Percentiles rank a stretch among this genome's conserved stretches.
These are phyloP conservation scores for Pseudogymnoascus sp. DNA, from an alignment of 2,329 filamentous ascomycete genomes.

Conservation along the genomic window DNA sequence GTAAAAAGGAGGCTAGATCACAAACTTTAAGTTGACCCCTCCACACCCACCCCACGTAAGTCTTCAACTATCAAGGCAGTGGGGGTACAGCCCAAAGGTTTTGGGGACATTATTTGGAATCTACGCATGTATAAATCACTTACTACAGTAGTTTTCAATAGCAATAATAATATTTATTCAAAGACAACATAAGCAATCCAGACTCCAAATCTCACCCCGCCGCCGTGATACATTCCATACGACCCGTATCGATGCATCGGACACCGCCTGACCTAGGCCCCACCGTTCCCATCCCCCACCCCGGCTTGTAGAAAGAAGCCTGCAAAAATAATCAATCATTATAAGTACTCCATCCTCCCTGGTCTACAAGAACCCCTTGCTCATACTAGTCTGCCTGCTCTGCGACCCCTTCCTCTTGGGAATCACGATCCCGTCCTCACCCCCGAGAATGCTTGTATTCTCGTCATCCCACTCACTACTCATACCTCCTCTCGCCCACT, in stretches of 20 bases:
- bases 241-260: not conserved
- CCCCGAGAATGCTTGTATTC: slow-evolving; percentile 13
- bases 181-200: not conserved
- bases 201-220: not conserved
- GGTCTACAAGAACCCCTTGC: slow-evolving; percentile 63
- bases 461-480: slow-evolving; percentile 29
- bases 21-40: not conserved
- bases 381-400: slow-evolving; percentile 56
- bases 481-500: slow-evolving; percentile 22
- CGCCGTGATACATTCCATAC: not conserved
- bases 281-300: not conserved
- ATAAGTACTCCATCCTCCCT: not conserved
- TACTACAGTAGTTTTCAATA: not conserved
- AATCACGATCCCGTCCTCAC: slow-evolving; percentile 37
- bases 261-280: not conserved
- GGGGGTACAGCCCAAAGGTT: not conserved
- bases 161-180: slow-evolving; percentile 5
- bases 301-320: not conserved
- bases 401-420: slow-evolving; percentile 59
- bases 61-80: not conserved
- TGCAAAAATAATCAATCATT: slow-evolving; percentile 5
- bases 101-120: not conserved
- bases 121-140: not conserved
- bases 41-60: not conserved
- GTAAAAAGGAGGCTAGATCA: not conserved